Conservation (phyloP, 805 yeast genomes). For the Cyberlindnera suaveolens region DNA sequence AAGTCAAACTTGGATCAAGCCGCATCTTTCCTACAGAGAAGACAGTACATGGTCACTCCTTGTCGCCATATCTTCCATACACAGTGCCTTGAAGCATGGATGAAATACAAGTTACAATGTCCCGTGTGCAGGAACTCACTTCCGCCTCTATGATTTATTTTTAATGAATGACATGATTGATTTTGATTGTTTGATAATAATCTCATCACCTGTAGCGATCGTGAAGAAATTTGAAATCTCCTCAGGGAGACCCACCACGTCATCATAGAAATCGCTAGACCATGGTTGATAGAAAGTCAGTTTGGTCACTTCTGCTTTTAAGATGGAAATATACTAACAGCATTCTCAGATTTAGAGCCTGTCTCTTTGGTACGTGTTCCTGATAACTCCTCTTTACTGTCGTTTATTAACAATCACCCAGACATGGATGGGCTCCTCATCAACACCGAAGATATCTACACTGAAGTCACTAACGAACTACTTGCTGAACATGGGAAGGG, state of each 20-base stretch:
- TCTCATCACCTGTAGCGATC: constrained; percentile 4
- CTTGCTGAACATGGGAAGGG: constrained; percentile 69
- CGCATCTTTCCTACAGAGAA: constrained; percentile 21
- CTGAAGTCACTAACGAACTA: constrained; percentile 64
- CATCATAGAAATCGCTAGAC: too few species aligned
- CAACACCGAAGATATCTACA: constrained; percentile 89
- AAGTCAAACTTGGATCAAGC: constrained; percentile 22
- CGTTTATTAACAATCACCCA: constrained; percentile 1
- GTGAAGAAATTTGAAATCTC: too few species aligned
- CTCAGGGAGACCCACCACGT: too few species aligned
- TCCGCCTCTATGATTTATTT: constrained; percentile 58
- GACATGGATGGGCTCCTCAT: constrained; percentile 96
- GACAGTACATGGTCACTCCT: constrained; percentile 78
- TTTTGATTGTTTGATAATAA: constrained; percentile 31
- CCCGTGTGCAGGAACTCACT: constrained; percentile 85
- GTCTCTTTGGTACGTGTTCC: constrained; percentile 56
- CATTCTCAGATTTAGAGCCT: constrained; percentile 43
- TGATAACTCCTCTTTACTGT: too few species aligned
- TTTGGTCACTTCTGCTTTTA: too few species aligned
- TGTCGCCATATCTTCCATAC: constrained; percentile 88
- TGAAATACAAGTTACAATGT: constrained; percentile 87
- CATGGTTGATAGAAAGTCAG: too few species aligned
- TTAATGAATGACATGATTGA: constrained; percentile 19
- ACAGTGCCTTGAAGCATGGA: constrained; percentile 87
- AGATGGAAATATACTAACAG: background rate